phyloP scores from a whole-genome alignment of 306 rosid genomes.

The Casuarina cunninghamiana region DNA sequence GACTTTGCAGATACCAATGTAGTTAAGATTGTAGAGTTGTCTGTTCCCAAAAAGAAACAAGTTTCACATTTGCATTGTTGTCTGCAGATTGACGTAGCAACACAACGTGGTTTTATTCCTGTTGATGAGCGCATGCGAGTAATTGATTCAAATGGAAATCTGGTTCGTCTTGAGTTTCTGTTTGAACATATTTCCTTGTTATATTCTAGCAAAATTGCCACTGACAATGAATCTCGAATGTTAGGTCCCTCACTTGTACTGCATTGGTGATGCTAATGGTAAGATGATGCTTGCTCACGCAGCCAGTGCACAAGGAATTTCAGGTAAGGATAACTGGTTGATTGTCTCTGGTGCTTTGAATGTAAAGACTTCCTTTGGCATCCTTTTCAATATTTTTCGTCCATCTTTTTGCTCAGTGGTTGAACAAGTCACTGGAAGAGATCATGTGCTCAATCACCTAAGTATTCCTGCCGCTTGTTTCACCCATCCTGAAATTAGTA shows the following conservation, averaged over 20 bases:
- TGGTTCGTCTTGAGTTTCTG: constrained; percentile 52
- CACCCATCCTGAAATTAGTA: constrained; percentile 95
- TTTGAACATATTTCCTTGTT: constrained; percentile 8
- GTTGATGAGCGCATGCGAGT: constrained; percentile 93
- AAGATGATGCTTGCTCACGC: constrained; percentile 99
- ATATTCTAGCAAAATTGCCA: constrained; percentile 17
- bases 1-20: constrained; percentile 31
- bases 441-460: constrained; percentile 87
- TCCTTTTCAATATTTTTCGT: constrained; percentile 11
- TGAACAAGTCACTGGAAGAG: constrained; percentile 95
- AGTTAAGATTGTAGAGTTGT: constrained; percentile 9
- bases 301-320: constrained; percentile 97
- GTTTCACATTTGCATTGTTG: constrained; percentile 15
- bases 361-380: constrained; percentile 3
- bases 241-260: constrained; percentile 84
- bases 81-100: constrained; percentile 73
- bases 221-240: constrained; percentile 35
- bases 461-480: constrained; percentile 97
- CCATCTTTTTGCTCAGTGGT: constrained; percentile 54
- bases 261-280: constrained; percentile 97
- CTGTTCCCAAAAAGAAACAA: constrained; percentile 8
- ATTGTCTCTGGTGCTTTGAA: constrained; percentile 11
- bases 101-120: constrained; percentile 90
- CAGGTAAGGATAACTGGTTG: constrained; percentile 45
- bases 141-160: constrained; percentile 74